These are phyloP conservation scores for Boletus rex-veris DNA, from an alignment of 768 basidiomycete genomes.

Conservation along the genomic window DNA sequence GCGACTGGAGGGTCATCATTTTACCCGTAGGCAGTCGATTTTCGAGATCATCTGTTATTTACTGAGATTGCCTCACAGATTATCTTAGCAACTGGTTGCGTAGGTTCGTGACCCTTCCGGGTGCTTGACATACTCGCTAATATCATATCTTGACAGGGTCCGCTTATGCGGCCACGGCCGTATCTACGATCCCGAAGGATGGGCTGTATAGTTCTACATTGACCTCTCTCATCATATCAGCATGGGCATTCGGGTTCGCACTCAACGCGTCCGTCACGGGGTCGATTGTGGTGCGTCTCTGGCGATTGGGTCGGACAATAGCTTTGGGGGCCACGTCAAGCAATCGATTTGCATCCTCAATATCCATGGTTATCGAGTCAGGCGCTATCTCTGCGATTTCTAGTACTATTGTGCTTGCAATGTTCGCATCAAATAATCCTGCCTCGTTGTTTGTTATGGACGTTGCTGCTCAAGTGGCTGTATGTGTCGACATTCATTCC, in stretches of 20 bases:
- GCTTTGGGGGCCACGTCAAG: background rate
- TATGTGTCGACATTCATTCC: background rate
- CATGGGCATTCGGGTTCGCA: background rate
- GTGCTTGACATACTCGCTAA: background rate
- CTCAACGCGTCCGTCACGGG: background rate
- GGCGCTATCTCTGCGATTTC: background rate
- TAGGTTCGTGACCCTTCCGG: background rate
- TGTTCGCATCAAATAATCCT: background rate
- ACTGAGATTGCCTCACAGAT: background rate
- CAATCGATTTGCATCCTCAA: background rate
- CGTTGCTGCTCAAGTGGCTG: background rate
- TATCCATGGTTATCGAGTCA: background rate
- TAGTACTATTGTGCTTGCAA: background rate
- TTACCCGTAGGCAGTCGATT: background rate
- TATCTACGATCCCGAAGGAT: background rate
- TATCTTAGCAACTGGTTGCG: background rate
- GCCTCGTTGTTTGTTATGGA: background rate
- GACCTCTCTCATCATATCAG: background rate
- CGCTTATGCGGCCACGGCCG: background rate
- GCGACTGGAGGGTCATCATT: conserved; percentile 1
- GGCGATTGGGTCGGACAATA: background rate
- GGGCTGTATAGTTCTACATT: background rate
- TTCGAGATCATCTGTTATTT: background rate
- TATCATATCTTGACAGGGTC: background rate
- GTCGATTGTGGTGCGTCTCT: background rate